A percentile compares a stretch with the other conserved stretches of the same genome.
Conservation (phyloP, 108 stramenopile genomes). For the Nannochloropsis granulata region DNA sequence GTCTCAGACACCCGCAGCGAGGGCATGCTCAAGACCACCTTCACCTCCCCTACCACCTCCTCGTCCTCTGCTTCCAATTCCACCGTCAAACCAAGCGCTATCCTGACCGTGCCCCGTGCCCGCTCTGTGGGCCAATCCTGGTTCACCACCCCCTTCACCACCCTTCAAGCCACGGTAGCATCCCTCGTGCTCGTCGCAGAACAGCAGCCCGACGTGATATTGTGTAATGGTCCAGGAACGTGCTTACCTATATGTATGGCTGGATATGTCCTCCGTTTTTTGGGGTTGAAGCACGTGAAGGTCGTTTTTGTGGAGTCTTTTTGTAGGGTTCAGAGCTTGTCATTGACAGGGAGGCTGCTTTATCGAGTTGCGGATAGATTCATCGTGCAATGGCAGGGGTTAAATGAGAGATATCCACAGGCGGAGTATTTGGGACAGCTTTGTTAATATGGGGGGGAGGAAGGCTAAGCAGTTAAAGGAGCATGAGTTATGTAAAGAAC, state of each 20-base stretch:
- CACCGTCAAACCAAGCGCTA: not conserved
- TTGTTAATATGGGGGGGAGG: not conserved
- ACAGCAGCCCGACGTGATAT: conserved; percentile 49
- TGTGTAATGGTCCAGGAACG: conserved; percentile 75
- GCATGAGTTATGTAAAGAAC: no score
- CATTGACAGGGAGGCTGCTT: conserved; percentile 64
- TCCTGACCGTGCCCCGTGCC: conserved; percentile 49
- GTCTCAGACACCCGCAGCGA: conserved; percentile 36
- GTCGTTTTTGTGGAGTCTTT: conserved; percentile 68
- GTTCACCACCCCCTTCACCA: conserved; percentile 39
- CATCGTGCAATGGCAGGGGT: conserved; percentile 64
- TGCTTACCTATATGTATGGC: conserved; percentile 56
- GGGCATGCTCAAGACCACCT: not conserved
- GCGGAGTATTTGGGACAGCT: conserved; percentile 34
- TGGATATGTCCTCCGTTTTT: conserved; percentile 43
- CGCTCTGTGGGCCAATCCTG: conserved; percentile 56
- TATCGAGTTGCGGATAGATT: conserved; percentile 55
- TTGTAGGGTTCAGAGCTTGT: conserved; percentile 60
- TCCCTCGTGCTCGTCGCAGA: conserved; percentile 29
- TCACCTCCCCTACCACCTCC: not conserved
- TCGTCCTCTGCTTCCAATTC: not conserved
- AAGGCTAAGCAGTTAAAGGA: no score
- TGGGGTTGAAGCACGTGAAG: conserved; percentile 35
- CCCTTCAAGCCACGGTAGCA: conserved; percentile 32
- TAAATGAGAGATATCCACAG: conserved; percentile 45